Evolutionary conservation across 192 early-diverging fungal species (phyloP).

Genomic region (Kappamyces sp.): DNA sequence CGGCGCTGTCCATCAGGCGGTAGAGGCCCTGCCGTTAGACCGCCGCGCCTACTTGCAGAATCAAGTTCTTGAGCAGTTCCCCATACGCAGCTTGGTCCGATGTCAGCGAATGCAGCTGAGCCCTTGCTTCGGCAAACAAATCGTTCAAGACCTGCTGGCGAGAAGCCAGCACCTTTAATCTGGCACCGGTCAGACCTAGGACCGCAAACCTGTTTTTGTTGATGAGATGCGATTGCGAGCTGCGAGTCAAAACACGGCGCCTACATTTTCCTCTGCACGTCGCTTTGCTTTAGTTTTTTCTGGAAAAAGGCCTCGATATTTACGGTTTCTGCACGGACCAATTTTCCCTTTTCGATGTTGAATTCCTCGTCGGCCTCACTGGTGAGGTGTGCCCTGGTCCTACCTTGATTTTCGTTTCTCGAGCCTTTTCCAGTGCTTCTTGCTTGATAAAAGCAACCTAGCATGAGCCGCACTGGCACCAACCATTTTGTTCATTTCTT

Average conservation of each 20-base stretch:
- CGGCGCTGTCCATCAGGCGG: constrained; percentile 77
- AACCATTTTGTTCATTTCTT: constrained; percentile 99
- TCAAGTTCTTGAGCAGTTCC: constrained; percentile 61
- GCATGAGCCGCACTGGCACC: background rate
- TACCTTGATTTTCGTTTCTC: constrained; percentile 97
- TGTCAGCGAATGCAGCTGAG: constrained; percentile 52
- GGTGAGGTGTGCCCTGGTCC: constrained; percentile 4
- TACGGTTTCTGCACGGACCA: constrained; percentile 94
- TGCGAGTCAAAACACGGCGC: constrained; percentile 25
- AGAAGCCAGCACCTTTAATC: constrained; percentile 78
- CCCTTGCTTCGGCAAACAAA: constrained; percentile 68
- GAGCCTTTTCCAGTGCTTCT: constrained; percentile 96
- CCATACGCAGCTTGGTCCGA: constrained; percentile 56
- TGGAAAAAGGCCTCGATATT: constrained; percentile 94
- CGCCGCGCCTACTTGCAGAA: constrained; percentile 58
- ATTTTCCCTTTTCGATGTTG: constrained; percentile 99
- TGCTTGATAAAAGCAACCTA: constrained; percentile 98
- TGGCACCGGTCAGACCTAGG: constrained; percentile 10
- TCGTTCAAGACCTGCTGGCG: constrained; percentile 83
- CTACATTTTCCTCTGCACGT: constrained; percentile 92
- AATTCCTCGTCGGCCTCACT: constrained; percentile 95
- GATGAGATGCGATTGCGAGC: constrained; percentile 87
- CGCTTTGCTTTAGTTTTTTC: constrained; percentile 95
- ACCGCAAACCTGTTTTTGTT: constrained; percentile 67
- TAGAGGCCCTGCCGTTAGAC: constrained; percentile 56